phyloP scores from a whole-genome alignment of 768 basidiomycete species.

The Termitomyces sp. region DNA sequence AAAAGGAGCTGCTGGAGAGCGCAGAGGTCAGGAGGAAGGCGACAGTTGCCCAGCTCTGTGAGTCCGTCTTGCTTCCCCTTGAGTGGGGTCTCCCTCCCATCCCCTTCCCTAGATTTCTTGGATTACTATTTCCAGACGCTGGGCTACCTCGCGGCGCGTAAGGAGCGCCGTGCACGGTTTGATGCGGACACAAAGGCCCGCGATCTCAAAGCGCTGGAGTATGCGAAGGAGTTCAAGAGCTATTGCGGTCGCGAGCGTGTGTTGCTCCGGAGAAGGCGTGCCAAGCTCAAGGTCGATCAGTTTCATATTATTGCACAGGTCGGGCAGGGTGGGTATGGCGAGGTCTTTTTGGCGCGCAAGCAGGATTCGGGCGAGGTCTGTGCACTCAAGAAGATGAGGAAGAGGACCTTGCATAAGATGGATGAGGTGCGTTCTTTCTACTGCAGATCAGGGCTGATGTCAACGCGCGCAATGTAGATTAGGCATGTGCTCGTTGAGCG shows the following conservation, averaged over 20 bases:
- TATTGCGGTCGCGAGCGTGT: conserved; percentile 95
- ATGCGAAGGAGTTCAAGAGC: conserved; percentile 79
- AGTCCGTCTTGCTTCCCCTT: conserved; percentile 20
- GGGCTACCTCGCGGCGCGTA: conserved; percentile 82
- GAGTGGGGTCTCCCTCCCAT: neutral
- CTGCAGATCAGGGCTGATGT: neutral
- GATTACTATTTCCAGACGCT: conserved; percentile 98
- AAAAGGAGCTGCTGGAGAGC: conserved; percentile 77
- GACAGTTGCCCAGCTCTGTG: conserved; percentile 95
- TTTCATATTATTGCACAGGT: conserved; percentile 99
- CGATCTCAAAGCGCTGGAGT: conserved; percentile 48
- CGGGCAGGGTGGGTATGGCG: conserved; percentile 98
- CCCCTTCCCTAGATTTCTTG: conserved; percentile 64
- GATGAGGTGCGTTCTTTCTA: conserved; percentile 66
- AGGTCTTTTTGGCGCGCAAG: conserved; percentile 93
- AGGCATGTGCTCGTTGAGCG: conserved; percentile 98
- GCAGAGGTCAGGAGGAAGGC: conserved; percentile 91
- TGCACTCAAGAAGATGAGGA: conserved; percentile 96
- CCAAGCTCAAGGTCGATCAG: conserved; percentile 89
- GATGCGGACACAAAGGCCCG: conserved; percentile 77
- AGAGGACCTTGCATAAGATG: conserved; percentile 95
- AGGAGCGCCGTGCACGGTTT: conserved; percentile 78
- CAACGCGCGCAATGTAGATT: conserved; percentile 44
- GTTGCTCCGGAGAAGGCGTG: conserved; percentile 83
- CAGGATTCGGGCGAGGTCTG: conserved; percentile 95